These are phyloP conservation scores for Dictyostelium intermedium DNA, from an alignment of 78 protist genomes.

Conservation along the genomic window DNA sequence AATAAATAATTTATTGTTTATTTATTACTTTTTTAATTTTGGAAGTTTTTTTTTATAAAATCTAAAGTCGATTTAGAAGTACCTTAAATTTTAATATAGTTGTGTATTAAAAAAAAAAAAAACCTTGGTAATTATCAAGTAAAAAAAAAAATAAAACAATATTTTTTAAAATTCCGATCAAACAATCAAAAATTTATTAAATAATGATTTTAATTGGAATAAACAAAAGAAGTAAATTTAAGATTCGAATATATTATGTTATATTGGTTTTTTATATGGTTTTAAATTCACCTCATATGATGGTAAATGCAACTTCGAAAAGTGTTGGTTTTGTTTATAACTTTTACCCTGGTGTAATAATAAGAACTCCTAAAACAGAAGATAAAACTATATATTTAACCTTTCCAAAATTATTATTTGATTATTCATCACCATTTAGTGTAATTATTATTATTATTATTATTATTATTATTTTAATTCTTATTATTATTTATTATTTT, in stretches of 20 bases:
- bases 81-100: neutral
- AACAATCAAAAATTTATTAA: neutral
- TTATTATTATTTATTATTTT: too few species aligned
- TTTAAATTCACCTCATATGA: too few species aligned
- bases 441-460: too few species aligned
- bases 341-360: neutral
- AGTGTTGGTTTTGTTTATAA: neutral
- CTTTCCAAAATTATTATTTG: constrained; percentile 38
- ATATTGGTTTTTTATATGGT: neutral
- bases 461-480: too few species aligned
- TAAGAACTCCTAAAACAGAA: neutral
- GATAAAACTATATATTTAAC: neutral
- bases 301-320: neutral
- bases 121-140: too few species aligned
- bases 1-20: neutral
- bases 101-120: neutral
- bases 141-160: too few species aligned
- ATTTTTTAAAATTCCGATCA: neutral
- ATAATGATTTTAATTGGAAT: neutral
- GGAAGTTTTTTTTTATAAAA: neutral
- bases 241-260: neutral
- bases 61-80: neutral
- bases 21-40: neutral
- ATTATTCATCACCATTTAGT: constrained; percentile 23
- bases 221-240: neutral